These are phyloP conservation scores for Phylloporus rhodoxanthus DNA, from an alignment of 768 basidiomycete genomes.

Conservation along the genomic window DNA sequence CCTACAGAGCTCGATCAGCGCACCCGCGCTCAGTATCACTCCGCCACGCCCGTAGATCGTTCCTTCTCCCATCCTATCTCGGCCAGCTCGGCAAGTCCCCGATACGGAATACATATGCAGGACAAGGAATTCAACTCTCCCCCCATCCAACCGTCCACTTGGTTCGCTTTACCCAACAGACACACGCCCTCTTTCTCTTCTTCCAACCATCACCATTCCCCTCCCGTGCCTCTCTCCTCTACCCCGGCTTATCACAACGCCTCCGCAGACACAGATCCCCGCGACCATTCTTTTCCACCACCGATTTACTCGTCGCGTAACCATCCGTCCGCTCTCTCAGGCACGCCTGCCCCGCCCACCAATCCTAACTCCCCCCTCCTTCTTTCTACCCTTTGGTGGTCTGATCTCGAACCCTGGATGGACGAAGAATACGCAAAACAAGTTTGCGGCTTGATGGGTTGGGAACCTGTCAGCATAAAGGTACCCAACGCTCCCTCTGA, in stretches of 20 bases:
- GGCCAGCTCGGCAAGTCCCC: conserved; percentile 28
- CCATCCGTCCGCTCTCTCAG: conserved; percentile 11
- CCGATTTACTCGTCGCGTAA: conserved; percentile 15
- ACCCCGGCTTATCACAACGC: conserved; percentile 13
- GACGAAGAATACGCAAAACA: conserved; percentile 92
- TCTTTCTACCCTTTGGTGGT: conserved; percentile 75
- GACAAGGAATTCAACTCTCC: conserved; percentile 34
- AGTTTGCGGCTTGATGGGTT: conserved; percentile 80
- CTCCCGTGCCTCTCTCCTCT: conserved; percentile 25
- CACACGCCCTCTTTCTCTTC: conserved; percentile 32
- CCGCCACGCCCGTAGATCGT: conserved; percentile 21
- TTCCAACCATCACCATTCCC: conserved; percentile 43
- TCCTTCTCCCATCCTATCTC: conserved; percentile 15
- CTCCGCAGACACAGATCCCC: conserved; percentile 22
- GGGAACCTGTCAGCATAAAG: conserved; percentile 73
- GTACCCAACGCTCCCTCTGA: conserved; percentile 62
- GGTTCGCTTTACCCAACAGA: conserved; percentile 33
- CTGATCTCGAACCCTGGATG: conserved; percentile 93
- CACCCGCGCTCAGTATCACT: conserved; percentile 10
- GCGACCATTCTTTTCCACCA: conserved; percentile 11
- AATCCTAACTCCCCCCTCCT: conserved; percentile 30
- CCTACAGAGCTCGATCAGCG: conserved; percentile 29
- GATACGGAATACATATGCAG: conserved; percentile 32
- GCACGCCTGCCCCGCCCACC: conserved; percentile 20
- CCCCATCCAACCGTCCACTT: conserved; percentile 24